Base-by-base conservation (phyloP, 208 protist genomes). In the Plasmodiophora brassicae region DNA sequence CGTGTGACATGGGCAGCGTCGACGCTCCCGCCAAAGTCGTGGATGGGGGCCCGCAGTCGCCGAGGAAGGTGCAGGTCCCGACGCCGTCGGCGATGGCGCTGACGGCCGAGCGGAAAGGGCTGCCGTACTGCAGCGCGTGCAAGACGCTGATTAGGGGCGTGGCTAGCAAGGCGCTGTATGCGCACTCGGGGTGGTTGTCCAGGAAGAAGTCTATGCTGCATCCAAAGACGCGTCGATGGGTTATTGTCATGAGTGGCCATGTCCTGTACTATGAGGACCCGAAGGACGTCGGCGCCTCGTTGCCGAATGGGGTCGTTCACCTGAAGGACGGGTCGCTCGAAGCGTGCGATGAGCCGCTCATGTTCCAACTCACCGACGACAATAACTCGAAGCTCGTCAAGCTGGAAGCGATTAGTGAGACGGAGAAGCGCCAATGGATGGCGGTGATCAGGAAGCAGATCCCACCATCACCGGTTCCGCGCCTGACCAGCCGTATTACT, bases 221-320 rank as follows among this genome's bases (percentile, higher is more conserved):
- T 32, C 5, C n/a, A 8, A 78, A 78, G n/a, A 78, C 65, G 14
- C 5, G n/a, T 14, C 65, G 65, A 5, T 78, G 65, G 65, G 32
- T 78, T 32, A 32, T 78, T 8, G 65, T 78, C 5, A 38, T 32
- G 10, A 38, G 41, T 78, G 65, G 65, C 32, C 65, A 78, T 78
- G 20, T 78, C 14, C n/a, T 78, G 14, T 78, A 78, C n/a, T 78
- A 78, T 78, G 10, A 8, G 5, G 65, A 78, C n/a, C 5, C 5
- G 5, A 38, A 5, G 10, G 65, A 78, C 10, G 14, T 78, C 14
- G 65, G 65, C 14, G 32, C 32, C 32, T 38, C 65, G 65, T 38
- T 78, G 65, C 65, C 65, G 10, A 78, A 78, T 14, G 65, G 65
- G 32, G 65, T 78, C n/a, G 32, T 78, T n/a, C 65, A 78, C 41